phyloP scores from a whole-genome alignment of 176 grass and related monocot genomes.

The Oryza glaberrima region DNA sequence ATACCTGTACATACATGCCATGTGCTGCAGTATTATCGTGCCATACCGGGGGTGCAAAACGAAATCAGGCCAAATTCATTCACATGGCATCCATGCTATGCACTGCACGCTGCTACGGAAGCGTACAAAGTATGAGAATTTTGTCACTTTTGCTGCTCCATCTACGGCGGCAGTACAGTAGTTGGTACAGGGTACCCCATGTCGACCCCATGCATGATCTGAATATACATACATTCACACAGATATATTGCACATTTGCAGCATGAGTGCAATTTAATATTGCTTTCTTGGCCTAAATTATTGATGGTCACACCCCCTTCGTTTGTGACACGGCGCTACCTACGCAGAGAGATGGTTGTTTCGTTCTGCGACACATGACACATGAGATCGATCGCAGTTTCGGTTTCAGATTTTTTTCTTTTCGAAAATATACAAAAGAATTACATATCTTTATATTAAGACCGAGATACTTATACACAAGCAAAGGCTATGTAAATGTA shows the following conservation, averaged over 20 bases:
- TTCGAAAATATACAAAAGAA: no score
- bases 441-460: no score
- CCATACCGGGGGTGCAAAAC: slow-evolving; percentile 46
- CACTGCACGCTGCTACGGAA: slow-evolving; percentile 27
- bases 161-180: slow-evolving; percentile 1
- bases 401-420: no score
- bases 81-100: slow-evolving; percentile 28
- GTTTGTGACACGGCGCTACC: background rate
- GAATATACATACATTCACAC: background rate
- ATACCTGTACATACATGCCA: slow-evolving; percentile 10
- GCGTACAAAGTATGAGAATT: slow-evolving; percentile 39
- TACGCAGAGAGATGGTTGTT: background rate
- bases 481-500: no score
- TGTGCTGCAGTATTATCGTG: slow-evolving; percentile 25
- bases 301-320: background rate
- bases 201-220: slow-evolving; percentile 33
- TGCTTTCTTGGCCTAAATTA: background rate
- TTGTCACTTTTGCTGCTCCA: slow-evolving; percentile 38
- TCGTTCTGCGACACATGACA: background rate
- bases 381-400: background rate
- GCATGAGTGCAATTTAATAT: background rate
- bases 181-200: slow-evolving; percentile 25
- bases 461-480: no score
- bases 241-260: background rate
- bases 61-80: slow-evolving; percentile 21